phyloP scores from a whole-genome alignment of 768 basidiomycete genomes.

The Lyophyllum decastes region DNA sequence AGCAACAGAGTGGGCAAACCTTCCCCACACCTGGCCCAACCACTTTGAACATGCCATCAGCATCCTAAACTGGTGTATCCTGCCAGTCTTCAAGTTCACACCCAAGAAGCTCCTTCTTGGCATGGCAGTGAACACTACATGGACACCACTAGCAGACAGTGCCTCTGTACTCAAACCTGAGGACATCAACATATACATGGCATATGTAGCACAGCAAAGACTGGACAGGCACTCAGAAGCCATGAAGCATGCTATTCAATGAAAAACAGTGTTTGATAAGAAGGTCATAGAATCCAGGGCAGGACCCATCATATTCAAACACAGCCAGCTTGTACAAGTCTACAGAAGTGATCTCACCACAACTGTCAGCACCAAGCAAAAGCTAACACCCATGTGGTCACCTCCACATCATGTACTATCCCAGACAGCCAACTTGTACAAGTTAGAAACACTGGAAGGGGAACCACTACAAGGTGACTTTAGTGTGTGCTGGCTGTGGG shows the following conservation, averaged over 20 bases:
- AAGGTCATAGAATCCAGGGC: conserved; percentile 14
- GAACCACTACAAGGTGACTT: too few species aligned
- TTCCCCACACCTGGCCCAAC: conserved; percentile 32
- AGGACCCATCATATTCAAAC: conserved; percentile 24
- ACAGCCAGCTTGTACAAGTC: conserved; percentile 31
- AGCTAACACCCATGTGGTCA: too few species aligned
- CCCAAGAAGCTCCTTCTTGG: conserved; percentile 33
- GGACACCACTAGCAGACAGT: conserved; percentile 13
- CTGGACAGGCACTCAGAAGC: neutral
- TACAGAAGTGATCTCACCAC: conserved; percentile 5
- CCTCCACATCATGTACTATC: too few species aligned
- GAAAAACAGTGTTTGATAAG: conserved; percentile 27
- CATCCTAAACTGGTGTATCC: conserved; percentile 21
- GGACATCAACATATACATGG: conserved; percentile 23
- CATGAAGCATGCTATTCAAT: neutral
- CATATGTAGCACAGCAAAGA: conserved; percentile 3
- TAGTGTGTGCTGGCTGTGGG: too few species aligned
- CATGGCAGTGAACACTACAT: conserved; percentile 26
- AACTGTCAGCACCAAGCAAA: too few species aligned
- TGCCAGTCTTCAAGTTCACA: conserved; percentile 26
- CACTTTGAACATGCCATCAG: conserved; percentile 29
- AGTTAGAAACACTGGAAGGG: too few species aligned
- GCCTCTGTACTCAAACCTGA: neutral
- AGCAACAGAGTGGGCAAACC: conserved; percentile 13
- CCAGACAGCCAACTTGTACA: too few species aligned